Evolutionary conservation across 148 eudicot species (phyloP).

Genomic region (Rhododendron williamsianum): DNA sequence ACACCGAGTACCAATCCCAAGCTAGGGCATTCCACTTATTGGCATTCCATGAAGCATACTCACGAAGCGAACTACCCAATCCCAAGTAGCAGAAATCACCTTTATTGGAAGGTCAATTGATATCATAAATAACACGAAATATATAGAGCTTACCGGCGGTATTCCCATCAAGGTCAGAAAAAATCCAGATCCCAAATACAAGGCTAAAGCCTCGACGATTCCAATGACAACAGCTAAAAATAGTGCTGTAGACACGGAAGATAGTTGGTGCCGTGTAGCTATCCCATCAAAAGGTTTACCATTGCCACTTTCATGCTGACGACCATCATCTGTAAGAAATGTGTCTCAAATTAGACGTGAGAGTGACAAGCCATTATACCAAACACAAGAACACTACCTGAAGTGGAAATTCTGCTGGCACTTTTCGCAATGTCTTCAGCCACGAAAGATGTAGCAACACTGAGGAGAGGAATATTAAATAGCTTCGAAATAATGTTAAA

Average conservation of each 20-base stretch:
- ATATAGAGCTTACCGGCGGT: conserved; percentile 41
- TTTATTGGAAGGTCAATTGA: neutral
- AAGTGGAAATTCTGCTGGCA: conserved; percentile 24
- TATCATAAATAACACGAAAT: neutral
- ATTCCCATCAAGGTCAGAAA: conserved; percentile 87
- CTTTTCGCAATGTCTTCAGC: conserved; percentile 87
- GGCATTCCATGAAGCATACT: neutral
- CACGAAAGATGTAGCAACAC: conserved; percentile 92
- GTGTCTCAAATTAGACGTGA: conserved; percentile 6
- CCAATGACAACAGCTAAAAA: conserved; percentile 77
- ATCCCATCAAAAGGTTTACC: conserved; percentile 30
- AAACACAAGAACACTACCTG: conserved; percentile 28
- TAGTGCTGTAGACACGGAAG: conserved; percentile 93
- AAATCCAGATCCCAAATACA: conserved; percentile 69
- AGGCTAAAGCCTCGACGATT: conserved; percentile 72
- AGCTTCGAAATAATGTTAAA: conserved; percentile 85
- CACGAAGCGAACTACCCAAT: neutral
- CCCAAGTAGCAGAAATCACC: neutral
- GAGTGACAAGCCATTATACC: neutral
- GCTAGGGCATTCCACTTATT: conserved; percentile 7
- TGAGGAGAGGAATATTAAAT: conserved; percentile 91
- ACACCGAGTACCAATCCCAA: neutral
- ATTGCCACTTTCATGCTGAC: conserved; percentile 22
- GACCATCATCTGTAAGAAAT: conserved; percentile 19
- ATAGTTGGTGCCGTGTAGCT: conserved; percentile 53